Percentiles rank a stretch among this genome's conserved stretches.
Evolutionary conservation across 495 filamentous ascomycete genomes (phyloP).

Genomic region (Xanthoparmelia taractica): DNA sequence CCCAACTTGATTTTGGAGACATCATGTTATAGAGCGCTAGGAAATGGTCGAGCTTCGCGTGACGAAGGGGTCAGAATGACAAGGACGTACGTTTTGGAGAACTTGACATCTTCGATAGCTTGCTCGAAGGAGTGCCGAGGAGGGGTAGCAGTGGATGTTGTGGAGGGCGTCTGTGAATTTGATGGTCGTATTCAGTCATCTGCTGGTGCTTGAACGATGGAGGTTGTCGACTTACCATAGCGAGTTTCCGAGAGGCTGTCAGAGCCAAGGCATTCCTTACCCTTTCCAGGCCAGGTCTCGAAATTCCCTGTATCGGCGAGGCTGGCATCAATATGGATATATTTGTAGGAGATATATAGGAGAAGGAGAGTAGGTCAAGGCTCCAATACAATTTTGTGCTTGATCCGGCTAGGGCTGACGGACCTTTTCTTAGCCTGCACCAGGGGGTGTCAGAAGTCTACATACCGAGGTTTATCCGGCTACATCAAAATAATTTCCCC

Average conservation of each 20-base stretch:
- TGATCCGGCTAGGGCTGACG: conserved; percentile 3
- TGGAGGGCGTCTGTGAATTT: conserved; percentile 50
- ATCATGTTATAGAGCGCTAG: conserved; percentile 52
- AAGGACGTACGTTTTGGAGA: conserved; percentile 74
- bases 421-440: neutral
- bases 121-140: conserved; percentile 65
- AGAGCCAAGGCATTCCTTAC: conserved; percentile 3
- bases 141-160: conserved; percentile 58
- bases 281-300: neutral
- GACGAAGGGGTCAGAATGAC: conserved; percentile 13
- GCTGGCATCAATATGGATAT: conserved; percentile 2
- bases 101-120: conserved; percentile 76
- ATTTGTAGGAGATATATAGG: neutral
- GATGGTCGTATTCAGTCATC: neutral
- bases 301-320: neutral
- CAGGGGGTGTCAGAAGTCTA: no score
- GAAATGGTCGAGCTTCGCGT: neutral
- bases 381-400: neutral
- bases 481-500: no score
- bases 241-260: neutral
- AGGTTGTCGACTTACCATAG: conserved; percentile 11
- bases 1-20: conserved; percentile 87
- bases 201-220: neutral
- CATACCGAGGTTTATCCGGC: no score
- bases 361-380: neutral